Evolutionary conservation across 1,284 basidiomycete genomes (phyloP).

Genomic region (Pseudozyma thailandica): DNA sequence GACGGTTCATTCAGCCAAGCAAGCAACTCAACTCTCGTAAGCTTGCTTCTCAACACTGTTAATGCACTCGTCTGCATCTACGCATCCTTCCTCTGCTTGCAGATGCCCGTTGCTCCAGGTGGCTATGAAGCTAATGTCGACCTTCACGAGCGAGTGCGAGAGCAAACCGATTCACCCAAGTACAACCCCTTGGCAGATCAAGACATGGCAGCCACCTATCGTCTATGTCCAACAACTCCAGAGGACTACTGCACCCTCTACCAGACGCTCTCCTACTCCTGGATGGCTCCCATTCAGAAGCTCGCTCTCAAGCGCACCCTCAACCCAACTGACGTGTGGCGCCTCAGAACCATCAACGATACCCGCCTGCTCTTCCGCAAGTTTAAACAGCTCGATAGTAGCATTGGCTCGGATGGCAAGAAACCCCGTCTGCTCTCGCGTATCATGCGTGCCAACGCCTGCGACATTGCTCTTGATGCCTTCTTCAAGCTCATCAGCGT

Average conservation of each 20-base stretch:
- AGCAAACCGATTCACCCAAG: slow-evolving; percentile 14
- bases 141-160: slow-evolving; percentile 28
- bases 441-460: slow-evolving; percentile 51
- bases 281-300: slow-evolving; percentile 56
- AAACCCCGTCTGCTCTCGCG: slow-evolving; percentile 29
- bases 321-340: slow-evolving; percentile 54
- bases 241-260: slow-evolving; percentile 55
- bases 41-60: slow-evolving; percentile 3
- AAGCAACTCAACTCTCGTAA: neutral
- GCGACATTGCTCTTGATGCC: slow-evolving; percentile 54
- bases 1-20: neutral
- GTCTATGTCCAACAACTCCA: slow-evolving; percentile 54
- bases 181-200: slow-evolving; percentile 7
- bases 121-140: slow-evolving; percentile 50
- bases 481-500: slow-evolving; percentile 55
- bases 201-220: slow-evolving; percentile 34
- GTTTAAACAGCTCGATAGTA: slow-evolving; percentile 25
- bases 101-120: slow-evolving; percentile 49
- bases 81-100: slow-evolving; percentile 26
- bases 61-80: slow-evolving; percentile 25
- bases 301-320: slow-evolving; percentile 47
- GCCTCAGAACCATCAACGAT: slow-evolving; percentile 53
- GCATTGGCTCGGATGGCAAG: neutral
- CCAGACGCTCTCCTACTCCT: slow-evolving; percentile 51
- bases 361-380: slow-evolving; percentile 46